These are phyloP conservation scores for Lepidopterella palustris DNA, from an alignment of 495 filamentous ascomycete species.

Conservation along the genomic window DNA sequence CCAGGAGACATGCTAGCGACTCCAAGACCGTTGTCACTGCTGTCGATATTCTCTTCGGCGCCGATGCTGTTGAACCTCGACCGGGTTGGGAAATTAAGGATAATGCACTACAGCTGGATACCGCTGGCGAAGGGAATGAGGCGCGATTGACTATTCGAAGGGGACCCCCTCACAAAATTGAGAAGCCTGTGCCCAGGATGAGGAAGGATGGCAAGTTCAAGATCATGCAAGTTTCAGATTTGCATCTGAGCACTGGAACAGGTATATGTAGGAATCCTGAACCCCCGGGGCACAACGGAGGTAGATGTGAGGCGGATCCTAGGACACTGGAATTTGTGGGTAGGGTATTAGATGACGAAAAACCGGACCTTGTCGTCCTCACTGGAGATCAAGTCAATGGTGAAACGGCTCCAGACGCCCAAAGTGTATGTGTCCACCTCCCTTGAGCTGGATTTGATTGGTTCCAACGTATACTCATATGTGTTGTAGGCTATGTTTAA, in stretches of 20 bases:
- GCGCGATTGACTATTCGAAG: slow-evolving; percentile 70
- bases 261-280: slow-evolving; percentile 78
- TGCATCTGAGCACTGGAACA: slow-evolving; percentile 85
- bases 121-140: slow-evolving; percentile 52
- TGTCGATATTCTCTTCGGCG: slow-evolving; percentile 86
- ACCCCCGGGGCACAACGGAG: slow-evolving; percentile 61
- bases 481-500: slow-evolving; percentile 72
- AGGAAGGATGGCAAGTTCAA: slow-evolving; percentile 90
- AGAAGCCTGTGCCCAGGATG: slow-evolving; percentile 67
- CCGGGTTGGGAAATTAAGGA: slow-evolving; percentile 67
- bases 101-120: slow-evolving; percentile 61
- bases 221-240: slow-evolving; percentile 87
- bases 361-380: slow-evolving; percentile 83
- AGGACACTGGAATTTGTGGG: slow-evolving; percentile 86
- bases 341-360: slow-evolving; percentile 78
- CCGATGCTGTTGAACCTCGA: slow-evolving; percentile 86
- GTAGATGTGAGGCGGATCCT: slow-evolving; percentile 82
- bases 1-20: slow-evolving; percentile 70
- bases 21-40: slow-evolving; percentile 71
- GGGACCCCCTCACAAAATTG: slow-evolving; percentile 52
- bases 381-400: slow-evolving; percentile 95
- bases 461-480: slow-evolving; percentile 2
- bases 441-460: not conserved
- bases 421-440: slow-evolving; percentile 48
- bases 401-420: slow-evolving; percentile 84